Conservation (phyloP, 768 basidiomycete species). For the Rhizopogon sp. region DNA sequence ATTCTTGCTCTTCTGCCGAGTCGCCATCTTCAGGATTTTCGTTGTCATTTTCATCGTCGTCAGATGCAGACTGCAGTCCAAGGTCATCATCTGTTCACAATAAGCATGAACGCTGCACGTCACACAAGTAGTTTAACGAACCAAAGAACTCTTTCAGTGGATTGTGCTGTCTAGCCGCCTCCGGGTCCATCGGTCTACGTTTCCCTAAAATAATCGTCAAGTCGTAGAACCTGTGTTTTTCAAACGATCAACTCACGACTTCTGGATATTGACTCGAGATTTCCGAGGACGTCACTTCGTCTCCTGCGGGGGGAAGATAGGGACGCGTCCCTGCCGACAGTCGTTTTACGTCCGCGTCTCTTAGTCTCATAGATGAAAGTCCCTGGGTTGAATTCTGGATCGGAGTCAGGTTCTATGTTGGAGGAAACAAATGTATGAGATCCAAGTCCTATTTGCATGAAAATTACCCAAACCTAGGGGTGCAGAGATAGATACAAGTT, state of each 20-base stretch:
- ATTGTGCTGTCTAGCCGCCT: slow-evolving; percentile 23
- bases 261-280: slow-evolving; percentile 1
- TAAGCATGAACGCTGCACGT: neutral
- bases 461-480: slow-evolving; percentile 26
- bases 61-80: slow-evolving; percentile 49
- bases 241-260: slow-evolving; percentile 7
- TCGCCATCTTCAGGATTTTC: slow-evolving; percentile 15
- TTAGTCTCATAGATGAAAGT: slow-evolving; percentile 24
- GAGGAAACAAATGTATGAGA: neutral
- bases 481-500: slow-evolving; percentile 25
- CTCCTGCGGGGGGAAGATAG: slow-evolving; percentile 10
- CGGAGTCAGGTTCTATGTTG: slow-evolving; percentile 24
- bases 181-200: neutral
- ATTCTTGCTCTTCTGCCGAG: slow-evolving; percentile 22
- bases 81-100: slow-evolving; percentile 32
- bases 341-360: slow-evolving; percentile 12
- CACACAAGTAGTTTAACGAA: slow-evolving; percentile 11
- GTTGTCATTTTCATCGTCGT: slow-evolving; percentile 25
- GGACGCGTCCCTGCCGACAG: slow-evolving; percentile 10
- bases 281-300: slow-evolving; percentile 6
- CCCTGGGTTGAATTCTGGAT: slow-evolving; percentile 29
- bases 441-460: neutral
- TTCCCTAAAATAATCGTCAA: slow-evolving; percentile 2
- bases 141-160: slow-evolving; percentile 49
- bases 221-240: neutral